phyloP scores from a whole-genome alignment of 768 basidiomycete species.

The Gyrodon lividus region DNA sequence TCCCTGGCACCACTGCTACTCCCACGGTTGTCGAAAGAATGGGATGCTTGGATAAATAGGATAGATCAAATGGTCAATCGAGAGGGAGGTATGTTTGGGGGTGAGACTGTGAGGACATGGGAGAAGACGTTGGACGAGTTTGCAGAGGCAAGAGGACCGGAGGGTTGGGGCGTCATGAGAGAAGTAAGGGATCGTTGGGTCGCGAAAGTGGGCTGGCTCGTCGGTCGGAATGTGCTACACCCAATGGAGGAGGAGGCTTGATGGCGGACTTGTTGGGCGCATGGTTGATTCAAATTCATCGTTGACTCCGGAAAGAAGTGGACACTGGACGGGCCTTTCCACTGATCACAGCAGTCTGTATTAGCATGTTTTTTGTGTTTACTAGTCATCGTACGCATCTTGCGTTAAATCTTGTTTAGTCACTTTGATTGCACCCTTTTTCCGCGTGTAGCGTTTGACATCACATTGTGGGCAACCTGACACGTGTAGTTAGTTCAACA shows the following conservation, averaged over 20 bases:
- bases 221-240: conserved; percentile 42
- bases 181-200: conserved; percentile 67
- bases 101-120: conserved; percentile 68
- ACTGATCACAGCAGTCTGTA: background rate
- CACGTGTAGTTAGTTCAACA: too few relatives aligned
- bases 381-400: background rate
- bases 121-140: conserved; percentile 66
- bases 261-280: background rate
- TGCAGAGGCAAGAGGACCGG: conserved; percentile 48
- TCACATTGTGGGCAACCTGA: background rate
- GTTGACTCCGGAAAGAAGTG: conserved; percentile 2
- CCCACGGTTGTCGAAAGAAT: conserved; percentile 68
- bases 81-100: conserved; percentile 77
- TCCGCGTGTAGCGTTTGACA: background rate
- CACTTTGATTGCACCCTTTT: background rate
- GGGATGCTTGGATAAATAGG: conserved; percentile 73
- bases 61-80: conserved; percentile 70
- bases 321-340: background rate
- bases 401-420: background rate
- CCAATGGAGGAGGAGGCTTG: conserved; percentile 32
- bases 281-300: conserved; percentile 1
- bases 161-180: conserved; percentile 42
- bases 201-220: conserved; percentile 74
- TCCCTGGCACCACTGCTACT: conserved; percentile 57
- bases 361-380: background rate